Conservation (phyloP, 768 basidiomycete genomes). For the Stropharia rugosoannulata region DNA sequence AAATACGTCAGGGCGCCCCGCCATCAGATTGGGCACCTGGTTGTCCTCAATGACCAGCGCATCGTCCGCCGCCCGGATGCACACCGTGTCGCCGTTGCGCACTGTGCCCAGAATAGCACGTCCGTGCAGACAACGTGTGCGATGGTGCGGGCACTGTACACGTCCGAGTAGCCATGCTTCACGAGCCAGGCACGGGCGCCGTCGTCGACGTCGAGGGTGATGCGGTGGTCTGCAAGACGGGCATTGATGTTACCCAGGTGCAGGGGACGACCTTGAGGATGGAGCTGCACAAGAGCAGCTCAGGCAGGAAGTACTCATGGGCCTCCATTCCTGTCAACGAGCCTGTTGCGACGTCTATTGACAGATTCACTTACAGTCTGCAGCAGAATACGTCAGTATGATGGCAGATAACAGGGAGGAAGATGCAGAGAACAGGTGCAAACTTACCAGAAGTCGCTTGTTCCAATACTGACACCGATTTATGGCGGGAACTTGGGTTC, state of each 20-base stretch:
- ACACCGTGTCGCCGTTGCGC: slow-evolving; percentile 69
- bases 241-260: slow-evolving; percentile 73
- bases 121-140: slow-evolving; percentile 82
- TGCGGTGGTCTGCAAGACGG: slow-evolving; percentile 62
- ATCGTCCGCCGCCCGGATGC: slow-evolving; percentile 45
- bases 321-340: no score
- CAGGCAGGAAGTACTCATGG: slow-evolving; percentile 86
- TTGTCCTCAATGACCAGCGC: slow-evolving; percentile 60
- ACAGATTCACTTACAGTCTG: no score
- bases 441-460: no score
- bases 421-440: no score
- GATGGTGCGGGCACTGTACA: slow-evolving; percentile 87
- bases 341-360: no score
- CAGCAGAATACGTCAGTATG: no score
- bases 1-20: slow-evolving; percentile 22
- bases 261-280: slow-evolving; percentile 79
- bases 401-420: no score
- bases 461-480: no score
- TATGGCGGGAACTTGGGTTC: no score
- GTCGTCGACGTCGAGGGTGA: slow-evolving; percentile 68
- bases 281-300: slow-evolving; percentile 69
- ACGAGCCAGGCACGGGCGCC: no score
- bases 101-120: slow-evolving; percentile 83
- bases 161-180: slow-evolving; percentile 78
- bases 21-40: slow-evolving; percentile 48